Evolutionary conservation across 176 grass and related monocot genomes (phyloP).

Genomic region (Poa pratensis): DNA sequence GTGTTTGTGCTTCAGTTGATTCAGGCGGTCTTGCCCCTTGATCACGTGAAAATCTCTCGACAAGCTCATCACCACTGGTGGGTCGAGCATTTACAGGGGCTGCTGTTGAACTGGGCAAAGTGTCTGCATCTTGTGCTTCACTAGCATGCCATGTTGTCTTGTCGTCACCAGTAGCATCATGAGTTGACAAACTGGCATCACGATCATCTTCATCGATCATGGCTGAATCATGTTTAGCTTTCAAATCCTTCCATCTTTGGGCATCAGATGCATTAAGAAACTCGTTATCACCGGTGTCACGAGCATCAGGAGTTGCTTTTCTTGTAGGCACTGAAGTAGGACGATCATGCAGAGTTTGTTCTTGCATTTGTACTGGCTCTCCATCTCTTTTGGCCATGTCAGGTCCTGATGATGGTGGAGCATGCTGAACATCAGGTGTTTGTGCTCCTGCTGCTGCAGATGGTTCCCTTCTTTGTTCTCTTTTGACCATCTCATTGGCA

Average conservation of each 20-base stretch:
- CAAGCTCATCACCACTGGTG: neutral
- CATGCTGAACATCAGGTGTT: conserved; percentile 18
- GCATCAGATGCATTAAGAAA: conserved; percentile 1
- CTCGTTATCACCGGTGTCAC: conserved; percentile 18
- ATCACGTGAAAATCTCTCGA: conserved; percentile 2
- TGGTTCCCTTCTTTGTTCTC: conserved; percentile 35
- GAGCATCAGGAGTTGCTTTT: conserved; percentile 16
- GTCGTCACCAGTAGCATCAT: conserved; percentile 30
- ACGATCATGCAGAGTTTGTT: conserved; percentile 26
- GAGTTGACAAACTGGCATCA: neutral
- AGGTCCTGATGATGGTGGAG: conserved; percentile 17
- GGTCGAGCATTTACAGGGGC: neutral
- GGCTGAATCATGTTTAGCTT: conserved; percentile 23
- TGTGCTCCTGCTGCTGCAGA: conserved; percentile 29
- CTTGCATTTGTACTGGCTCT: conserved; percentile 35
- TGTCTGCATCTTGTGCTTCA: conserved; percentile 14
- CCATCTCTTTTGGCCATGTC: neutral
- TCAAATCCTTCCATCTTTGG: conserved; percentile 32
- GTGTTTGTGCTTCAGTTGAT: conserved; percentile 11
- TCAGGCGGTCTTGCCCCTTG: conserved; percentile 7
- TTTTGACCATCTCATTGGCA: conserved; percentile 27
- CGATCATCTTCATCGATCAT: conserved; percentile 11
- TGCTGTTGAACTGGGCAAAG: conserved; percentile 10
- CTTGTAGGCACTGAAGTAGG: conserved; percentile 29
- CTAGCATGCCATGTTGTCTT: conserved; percentile 6